phyloP scores from a whole-genome alignment of 2,329 filamentous ascomycete species.

The Exophiala aquamarina region DNA sequence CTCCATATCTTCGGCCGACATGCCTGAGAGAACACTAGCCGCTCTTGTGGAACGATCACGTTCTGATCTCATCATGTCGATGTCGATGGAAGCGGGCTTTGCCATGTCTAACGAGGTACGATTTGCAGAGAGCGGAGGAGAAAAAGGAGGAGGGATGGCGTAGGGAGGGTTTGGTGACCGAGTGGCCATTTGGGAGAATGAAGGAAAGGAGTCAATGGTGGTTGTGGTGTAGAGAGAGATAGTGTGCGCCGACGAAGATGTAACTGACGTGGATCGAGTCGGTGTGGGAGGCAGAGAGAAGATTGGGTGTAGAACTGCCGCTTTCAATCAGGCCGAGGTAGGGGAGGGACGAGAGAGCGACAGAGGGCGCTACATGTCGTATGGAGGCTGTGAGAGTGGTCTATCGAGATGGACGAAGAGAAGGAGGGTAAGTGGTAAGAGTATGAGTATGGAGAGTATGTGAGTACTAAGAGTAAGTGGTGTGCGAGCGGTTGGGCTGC shows the following conservation, averaged over 20 bases:
- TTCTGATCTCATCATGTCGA: constrained; percentile 35
- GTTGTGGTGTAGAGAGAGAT: neutral
- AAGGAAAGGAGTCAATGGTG: neutral
- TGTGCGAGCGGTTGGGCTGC: neutral
- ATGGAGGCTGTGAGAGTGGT: neutral
- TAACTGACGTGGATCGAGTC: neutral
- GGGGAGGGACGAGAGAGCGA: neutral
- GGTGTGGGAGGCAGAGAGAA: neutral
- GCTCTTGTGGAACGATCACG: constrained; percentile 44
- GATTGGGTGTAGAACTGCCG: neutral
- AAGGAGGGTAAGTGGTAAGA: too few species aligned
- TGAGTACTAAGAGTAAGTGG: neutral
- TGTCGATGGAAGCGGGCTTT: constrained; percentile 35
- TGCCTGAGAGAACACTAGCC: constrained; percentile 45
- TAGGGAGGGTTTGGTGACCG: constrained; percentile 22
- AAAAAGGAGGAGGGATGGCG: constrained; percentile 24
- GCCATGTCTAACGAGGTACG: constrained; percentile 19
- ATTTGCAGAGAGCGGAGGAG: constrained; percentile 21
- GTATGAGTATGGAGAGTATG: too few species aligned
- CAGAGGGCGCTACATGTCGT: neutral
- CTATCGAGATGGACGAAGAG: neutral
- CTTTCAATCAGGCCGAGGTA: neutral
- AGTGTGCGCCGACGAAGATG: neutral
- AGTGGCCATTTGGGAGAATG: constrained; percentile 15
- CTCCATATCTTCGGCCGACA: constrained; percentile 47